Evolutionary conservation across 2,329 filamentous ascomycete genomes (phyloP).

Genomic region (Botrytis porri): DNA sequence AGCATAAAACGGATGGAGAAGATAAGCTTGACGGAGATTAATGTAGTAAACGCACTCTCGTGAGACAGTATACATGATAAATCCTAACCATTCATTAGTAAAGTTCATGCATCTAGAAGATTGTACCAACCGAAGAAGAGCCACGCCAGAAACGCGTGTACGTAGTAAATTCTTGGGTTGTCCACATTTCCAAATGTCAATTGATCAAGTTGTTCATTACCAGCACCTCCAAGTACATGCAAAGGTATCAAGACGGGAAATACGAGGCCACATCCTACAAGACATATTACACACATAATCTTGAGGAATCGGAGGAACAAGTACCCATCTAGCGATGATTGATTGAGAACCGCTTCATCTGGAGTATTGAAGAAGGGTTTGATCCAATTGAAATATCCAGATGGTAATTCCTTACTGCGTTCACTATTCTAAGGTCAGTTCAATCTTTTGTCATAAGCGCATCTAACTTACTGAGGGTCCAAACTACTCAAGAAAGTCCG

Average conservation of each 20-base stretch:
- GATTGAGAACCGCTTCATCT: slow-evolving; percentile 51
- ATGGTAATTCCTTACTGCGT: slow-evolving; percentile 34
- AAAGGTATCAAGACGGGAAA: slow-evolving; percentile 65
- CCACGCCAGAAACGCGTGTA: slow-evolving; percentile 60
- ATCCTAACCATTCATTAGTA: slow-evolving; percentile 39
- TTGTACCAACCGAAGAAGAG: slow-evolving; percentile 51
- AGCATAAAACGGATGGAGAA: slow-evolving; percentile 62
- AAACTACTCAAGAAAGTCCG: slow-evolving; percentile 51
- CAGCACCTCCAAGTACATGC: slow-evolving; percentile 58
- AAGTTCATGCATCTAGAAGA: background rate
- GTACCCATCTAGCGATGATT: slow-evolving; percentile 65
- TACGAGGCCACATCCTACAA: slow-evolving; percentile 59
- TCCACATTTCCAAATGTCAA: slow-evolving; percentile 59
- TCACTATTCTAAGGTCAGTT: slow-evolving; percentile 33
- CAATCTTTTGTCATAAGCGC: background rate
- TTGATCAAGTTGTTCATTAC: slow-evolving; percentile 53
- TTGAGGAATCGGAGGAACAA: slow-evolving; percentile 65
- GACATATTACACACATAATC: slow-evolving; percentile 56
- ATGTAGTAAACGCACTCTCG: slow-evolving; percentile 66
- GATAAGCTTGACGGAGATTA: slow-evolving; percentile 66
- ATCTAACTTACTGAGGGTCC: slow-evolving; percentile 44
- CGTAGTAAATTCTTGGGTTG: slow-evolving; percentile 53
- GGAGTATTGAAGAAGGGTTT: slow-evolving; percentile 37
- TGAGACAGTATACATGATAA: slow-evolving; percentile 64
- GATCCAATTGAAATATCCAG: slow-evolving; percentile 40